Percentiles rank a stretch among this genome's conserved stretches.
These are phyloP conservation scores for Lentinula raphanica DNA, from an alignment of 768 basidiomycete species.

Conservation along the genomic window DNA sequence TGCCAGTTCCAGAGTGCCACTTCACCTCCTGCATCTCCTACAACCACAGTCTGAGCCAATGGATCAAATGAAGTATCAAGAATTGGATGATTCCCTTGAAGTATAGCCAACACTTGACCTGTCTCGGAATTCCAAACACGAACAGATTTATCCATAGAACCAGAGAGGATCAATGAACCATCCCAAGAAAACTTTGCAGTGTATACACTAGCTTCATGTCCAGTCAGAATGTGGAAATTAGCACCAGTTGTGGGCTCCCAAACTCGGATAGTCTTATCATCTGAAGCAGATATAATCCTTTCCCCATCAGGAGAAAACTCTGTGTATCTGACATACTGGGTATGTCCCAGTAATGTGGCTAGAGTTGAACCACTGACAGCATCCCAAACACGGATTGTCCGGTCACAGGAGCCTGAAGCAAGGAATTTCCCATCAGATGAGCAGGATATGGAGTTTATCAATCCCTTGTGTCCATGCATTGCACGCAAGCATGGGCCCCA, in stretches of 20 bases:
- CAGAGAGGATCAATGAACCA: too few relatives aligned
- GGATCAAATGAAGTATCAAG: background rate
- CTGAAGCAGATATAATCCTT: constrained; percentile 6
- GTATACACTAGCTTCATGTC: too few relatives aligned
- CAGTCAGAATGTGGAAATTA: too few relatives aligned
- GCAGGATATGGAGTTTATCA: background rate
- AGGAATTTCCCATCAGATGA: background rate
- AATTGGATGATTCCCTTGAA: background rate
- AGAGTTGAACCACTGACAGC: background rate
- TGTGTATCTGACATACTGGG: background rate
- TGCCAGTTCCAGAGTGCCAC: constrained; percentile 2
- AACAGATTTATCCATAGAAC: background rate
- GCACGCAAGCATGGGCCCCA: too few relatives aligned
- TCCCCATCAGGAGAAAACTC: constrained; percentile 10
- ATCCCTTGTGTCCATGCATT: background rate
- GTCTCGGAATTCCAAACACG: background rate
- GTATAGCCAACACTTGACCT: background rate
- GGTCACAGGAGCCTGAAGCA: background rate
- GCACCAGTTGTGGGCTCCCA: constrained; percentile 5
- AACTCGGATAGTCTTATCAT: constrained; percentile 6
- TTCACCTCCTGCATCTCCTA: background rate
- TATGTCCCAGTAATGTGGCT: background rate
- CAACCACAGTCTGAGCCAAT: background rate
- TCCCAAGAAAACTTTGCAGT: too few relatives aligned
- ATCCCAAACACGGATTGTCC: background rate